phyloP scores from a whole-genome alignment of 192 early-diverging fungal species.

The Spizellomyces punctatus region DNA sequence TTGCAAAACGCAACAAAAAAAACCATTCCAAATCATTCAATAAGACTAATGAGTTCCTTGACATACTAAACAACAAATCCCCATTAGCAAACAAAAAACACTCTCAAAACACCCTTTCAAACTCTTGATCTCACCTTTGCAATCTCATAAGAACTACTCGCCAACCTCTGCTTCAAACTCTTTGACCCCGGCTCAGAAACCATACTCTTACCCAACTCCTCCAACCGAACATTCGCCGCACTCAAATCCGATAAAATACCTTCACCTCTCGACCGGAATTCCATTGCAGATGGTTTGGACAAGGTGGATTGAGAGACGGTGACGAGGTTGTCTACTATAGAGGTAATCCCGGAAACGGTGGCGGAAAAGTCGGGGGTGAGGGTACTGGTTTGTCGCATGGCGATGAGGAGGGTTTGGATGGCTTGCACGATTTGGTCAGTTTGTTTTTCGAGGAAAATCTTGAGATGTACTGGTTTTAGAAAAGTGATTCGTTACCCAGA shows the following conservation, averaged over 20 bases:
- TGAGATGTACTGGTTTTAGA: background rate
- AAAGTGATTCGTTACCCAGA: background rate
- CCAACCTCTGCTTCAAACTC: conserved; percentile 80
- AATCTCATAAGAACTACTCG: conserved; percentile 84
- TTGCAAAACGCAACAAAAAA: background rate
- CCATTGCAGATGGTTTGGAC: conserved; percentile 34
- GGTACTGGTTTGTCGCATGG: conserved; percentile 57
- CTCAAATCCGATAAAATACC: conserved; percentile 63
- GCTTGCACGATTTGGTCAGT: conserved; percentile 77
- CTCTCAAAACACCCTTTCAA: background rate
- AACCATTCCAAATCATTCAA: conserved; percentile 39
- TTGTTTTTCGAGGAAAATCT: conserved; percentile 69
- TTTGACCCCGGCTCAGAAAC: conserved; percentile 50
- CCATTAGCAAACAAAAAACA: conserved; percentile 1
- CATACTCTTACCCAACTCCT: conserved; percentile 61
- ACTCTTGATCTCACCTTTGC: conserved; percentile 59
- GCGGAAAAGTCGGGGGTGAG: conserved; percentile 57
- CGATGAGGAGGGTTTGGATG: conserved; percentile 71
- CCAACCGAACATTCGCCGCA: conserved; percentile 53
- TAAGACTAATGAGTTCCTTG: conserved; percentile 78
- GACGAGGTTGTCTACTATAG: conserved; percentile 62
- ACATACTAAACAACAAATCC: conserved; percentile 51
- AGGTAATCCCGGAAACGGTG: conserved; percentile 59
- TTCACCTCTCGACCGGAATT: conserved; percentile 51
- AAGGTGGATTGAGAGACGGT: conserved; percentile 54